Percentiles rank a stretch among this genome's conserved stretches.
Evolutionary conservation across 2,329 filamentous ascomycete genomes (phyloP).

Genomic region (Colletotrichum liriopes): DNA sequence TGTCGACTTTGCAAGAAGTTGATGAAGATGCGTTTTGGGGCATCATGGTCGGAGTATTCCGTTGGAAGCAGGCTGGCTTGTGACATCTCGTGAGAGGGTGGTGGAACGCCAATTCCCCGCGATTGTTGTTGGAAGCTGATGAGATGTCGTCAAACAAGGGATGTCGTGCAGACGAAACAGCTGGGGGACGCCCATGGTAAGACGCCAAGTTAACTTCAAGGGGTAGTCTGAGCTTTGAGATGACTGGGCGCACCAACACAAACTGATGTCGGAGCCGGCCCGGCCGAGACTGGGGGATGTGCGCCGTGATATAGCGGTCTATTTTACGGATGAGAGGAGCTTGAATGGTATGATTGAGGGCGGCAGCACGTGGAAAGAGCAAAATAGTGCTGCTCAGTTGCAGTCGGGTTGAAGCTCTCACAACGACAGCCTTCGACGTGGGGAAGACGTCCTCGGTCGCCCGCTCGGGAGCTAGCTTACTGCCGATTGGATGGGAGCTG

Average conservation of each 20-base stretch:
- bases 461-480: no score
- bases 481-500: not conserved
- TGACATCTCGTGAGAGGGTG: constrained; percentile 7
- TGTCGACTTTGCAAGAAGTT: not conserved
- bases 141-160: constrained; percentile 6
- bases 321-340: constrained; percentile 1
- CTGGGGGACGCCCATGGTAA: not conserved
- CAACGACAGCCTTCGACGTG: not conserved
- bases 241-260: constrained; percentile 7
- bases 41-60: not conserved
- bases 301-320: not conserved
- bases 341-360: constrained; percentile 1
- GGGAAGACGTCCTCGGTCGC: not conserved
- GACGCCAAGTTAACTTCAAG: constrained; percentile 4
- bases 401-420: not conserved
- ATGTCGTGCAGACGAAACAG: constrained; percentile 9
- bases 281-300: constrained; percentile 22
- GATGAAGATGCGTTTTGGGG: not conserved
- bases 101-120: not conserved
- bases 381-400: not conserved
- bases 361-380: constrained; percentile 9
- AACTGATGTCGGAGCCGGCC: constrained; percentile 12
- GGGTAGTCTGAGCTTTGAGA: constrained; percentile 34
- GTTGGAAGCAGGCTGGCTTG: constrained; percentile 11
- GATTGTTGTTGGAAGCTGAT: not conserved